Conservation (phyloP, 192 early-diverging fungal species). For the Rhizophagus sp. region DNA sequence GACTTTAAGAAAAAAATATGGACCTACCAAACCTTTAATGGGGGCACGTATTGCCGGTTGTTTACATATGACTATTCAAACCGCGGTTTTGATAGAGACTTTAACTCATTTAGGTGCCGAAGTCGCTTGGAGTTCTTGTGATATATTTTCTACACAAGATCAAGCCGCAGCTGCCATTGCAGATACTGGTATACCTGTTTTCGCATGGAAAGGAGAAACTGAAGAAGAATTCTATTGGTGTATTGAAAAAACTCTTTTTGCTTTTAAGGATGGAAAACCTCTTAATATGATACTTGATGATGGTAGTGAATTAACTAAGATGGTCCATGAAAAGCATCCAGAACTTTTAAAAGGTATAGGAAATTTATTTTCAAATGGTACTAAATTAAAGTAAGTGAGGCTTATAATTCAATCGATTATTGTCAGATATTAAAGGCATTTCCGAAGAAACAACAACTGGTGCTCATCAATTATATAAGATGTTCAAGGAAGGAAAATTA, state of each 20-base stretch:
- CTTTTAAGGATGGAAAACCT: conserved; percentile 91
- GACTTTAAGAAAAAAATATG: conserved; percentile 91
- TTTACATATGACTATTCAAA: conserved; percentile 99
- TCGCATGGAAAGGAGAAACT: conserved; percentile 99
- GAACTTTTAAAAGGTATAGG: conserved; percentile 64
- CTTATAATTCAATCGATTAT: background rate
- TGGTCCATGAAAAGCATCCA: conserved; percentile 97
- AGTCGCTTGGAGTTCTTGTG: conserved; percentile 71
- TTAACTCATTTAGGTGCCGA: conserved; percentile 93
- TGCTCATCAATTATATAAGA: conserved; percentile 99
- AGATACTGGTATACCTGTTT: conserved; percentile 93
- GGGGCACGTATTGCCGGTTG: conserved; percentile 97
- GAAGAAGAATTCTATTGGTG: conserved; percentile 99
- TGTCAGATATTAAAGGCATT: conserved; percentile 78
- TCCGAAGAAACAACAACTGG: conserved; percentile 99
- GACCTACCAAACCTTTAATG: conserved; percentile 82
- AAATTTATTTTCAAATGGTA: background rate
- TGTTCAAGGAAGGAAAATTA: conserved; percentile 93
- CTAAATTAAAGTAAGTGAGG: no score
- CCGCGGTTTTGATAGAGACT: conserved; percentile 97
- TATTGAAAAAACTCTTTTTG: conserved; percentile 90
- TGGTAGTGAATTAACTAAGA: conserved; percentile 94
- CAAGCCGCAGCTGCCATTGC: conserved; percentile 98
- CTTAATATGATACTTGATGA: conserved; percentile 99
- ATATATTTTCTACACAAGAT: conserved; percentile 97